phyloP scores from a whole-genome alignment of 108 stramenopile species.

The Bacterosira constricta region DNA sequence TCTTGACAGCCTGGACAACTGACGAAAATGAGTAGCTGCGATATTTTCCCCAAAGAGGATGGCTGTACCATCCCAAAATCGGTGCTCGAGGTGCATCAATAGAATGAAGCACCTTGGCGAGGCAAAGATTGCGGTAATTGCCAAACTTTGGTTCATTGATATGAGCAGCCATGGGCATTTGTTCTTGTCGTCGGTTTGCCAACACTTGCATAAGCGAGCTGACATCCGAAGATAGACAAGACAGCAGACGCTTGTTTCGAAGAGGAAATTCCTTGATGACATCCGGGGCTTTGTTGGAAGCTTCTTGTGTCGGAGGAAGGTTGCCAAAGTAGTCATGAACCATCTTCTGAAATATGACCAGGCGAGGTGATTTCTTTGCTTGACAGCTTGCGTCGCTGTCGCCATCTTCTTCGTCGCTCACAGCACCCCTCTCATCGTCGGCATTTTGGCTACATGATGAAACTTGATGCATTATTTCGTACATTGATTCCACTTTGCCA shows the following conservation, averaged over 20 bases:
- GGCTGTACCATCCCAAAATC: conserved; percentile 47
- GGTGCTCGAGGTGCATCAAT: conserved; percentile 67
- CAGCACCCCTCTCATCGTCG: conserved; percentile 20
- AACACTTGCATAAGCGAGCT: conserved; percentile 44
- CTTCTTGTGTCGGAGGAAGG: conserved; percentile 4
- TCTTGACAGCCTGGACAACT: conserved; percentile 30
- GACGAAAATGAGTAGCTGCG: conserved; percentile 49
- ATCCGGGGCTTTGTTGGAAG: conserved; percentile 9
- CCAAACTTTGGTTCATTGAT: conserved; percentile 33
- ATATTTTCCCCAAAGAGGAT: conserved; percentile 79
- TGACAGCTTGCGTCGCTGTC: neutral
- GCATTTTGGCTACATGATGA: conserved; percentile 13
- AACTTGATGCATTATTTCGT: conserved; percentile 63
- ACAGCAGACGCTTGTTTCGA: conserved; percentile 16
- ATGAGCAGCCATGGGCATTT: conserved; percentile 10
- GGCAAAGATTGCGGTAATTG: conserved; percentile 72
- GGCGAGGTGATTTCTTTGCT: conserved; percentile 54
- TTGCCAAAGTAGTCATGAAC: conserved; percentile 55
- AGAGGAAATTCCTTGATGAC: conserved; percentile 40
- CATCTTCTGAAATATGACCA: conserved; percentile 66
- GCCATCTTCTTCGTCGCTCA: conserved; percentile 4
- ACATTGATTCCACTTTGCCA: conserved; percentile 72
- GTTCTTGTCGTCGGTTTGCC: conserved; percentile 26
- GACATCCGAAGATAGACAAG: conserved; percentile 45
- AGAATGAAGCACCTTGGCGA: conserved; percentile 82